Conservation (phyloP, 2,329 filamentous ascomycete species). For the Diplodia sapinea region DNA sequence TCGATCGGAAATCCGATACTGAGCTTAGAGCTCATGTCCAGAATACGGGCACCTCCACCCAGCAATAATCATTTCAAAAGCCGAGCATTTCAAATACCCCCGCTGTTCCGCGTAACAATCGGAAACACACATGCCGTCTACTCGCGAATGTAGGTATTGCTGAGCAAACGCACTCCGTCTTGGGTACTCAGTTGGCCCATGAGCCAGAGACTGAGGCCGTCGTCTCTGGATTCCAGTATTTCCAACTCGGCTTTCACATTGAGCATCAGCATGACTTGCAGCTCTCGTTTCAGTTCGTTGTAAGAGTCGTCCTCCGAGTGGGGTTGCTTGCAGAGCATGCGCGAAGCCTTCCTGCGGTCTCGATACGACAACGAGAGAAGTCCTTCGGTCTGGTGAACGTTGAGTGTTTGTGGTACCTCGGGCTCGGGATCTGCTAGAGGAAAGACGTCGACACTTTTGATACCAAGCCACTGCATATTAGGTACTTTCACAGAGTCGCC, state of each 20-base stretch:
- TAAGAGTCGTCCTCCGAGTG: conserved; percentile 47
- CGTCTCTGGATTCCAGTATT: conserved; percentile 59
- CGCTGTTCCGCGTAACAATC: background rate
- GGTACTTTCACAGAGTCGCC: conserved; percentile 55
- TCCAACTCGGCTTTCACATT: conserved; percentile 81
- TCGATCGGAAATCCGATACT: background rate
- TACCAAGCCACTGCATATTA: conserved; percentile 68
- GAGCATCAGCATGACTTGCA: conserved; percentile 76
- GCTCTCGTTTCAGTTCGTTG: conserved; percentile 57
- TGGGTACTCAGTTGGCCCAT: background rate
- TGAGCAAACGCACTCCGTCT: background rate
- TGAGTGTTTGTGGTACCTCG: conserved; percentile 8
- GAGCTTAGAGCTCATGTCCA: background rate
- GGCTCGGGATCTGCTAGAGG: conserved; percentile 29
- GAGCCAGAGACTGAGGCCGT: conserved; percentile 42
- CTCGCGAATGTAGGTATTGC: background rate
- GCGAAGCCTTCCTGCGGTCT: conserved; percentile 65
- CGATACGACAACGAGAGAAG: conserved; percentile 58
- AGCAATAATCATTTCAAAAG: background rate
- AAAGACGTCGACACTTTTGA: conserved; percentile 45
- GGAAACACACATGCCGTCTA: background rate
- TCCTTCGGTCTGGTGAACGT: conserved; percentile 46
- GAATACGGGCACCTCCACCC: background rate
- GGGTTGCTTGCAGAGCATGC: conserved; percentile 53
- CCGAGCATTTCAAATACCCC: conserved; percentile 7